A percentile compares a stretch with the other conserved stretches of the same genome.
These are phyloP conservation scores for Xylariaceae sp. DNA, from an alignment of 2,329 filamentous ascomycete species.

Conservation along the genomic window DNA sequence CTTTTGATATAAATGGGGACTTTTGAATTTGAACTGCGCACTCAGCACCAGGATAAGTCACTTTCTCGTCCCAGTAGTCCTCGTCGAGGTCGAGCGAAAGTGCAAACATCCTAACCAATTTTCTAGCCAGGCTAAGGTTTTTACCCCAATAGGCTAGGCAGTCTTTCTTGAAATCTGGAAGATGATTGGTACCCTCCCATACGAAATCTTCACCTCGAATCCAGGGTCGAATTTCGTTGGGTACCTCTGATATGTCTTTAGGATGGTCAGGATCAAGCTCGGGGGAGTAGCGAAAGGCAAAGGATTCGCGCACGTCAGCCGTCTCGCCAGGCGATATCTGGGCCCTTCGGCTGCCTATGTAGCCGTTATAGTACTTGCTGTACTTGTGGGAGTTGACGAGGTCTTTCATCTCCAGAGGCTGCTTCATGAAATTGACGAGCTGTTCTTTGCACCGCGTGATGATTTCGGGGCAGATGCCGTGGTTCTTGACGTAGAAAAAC, in stretches of 20 bases:
- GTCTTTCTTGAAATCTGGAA: conserved; percentile 56
- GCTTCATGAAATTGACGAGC: conserved; percentile 55
- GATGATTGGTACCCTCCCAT: conserved; percentile 57
- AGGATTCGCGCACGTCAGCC: conserved; percentile 58
- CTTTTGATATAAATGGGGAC: not conserved
- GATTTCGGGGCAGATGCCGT: conserved; percentile 50
- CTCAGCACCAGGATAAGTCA: conserved; percentile 57
- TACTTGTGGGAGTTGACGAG: conserved; percentile 43
- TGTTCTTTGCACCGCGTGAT: conserved; percentile 44
- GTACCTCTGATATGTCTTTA: conserved; percentile 49
- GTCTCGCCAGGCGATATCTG: conserved; percentile 58
- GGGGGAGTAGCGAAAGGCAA: conserved; percentile 60
- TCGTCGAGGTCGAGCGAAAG: conserved; percentile 61
- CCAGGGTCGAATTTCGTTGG: conserved; percentile 49
- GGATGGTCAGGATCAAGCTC: conserved; percentile 55
- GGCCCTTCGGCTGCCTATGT: conserved; percentile 48
- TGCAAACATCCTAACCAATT: conserved; percentile 59
- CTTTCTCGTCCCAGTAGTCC: conserved; percentile 60
- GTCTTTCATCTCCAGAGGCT: conserved; percentile 52
- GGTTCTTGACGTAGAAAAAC: conserved; percentile 63
- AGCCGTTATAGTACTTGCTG: conserved; percentile 57
- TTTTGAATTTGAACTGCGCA: conserved; percentile 3
- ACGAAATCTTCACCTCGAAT: conserved; percentile 58
- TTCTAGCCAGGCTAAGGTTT: conserved; percentile 58
- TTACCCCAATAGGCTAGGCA: conserved; percentile 55